Percentiles rank a stretch among this genome's conserved stretches.
These are phyloP conservation scores for Orychophragmus violaceus DNA, from an alignment of 345 rosid species.

Conservation along the genomic window DNA sequence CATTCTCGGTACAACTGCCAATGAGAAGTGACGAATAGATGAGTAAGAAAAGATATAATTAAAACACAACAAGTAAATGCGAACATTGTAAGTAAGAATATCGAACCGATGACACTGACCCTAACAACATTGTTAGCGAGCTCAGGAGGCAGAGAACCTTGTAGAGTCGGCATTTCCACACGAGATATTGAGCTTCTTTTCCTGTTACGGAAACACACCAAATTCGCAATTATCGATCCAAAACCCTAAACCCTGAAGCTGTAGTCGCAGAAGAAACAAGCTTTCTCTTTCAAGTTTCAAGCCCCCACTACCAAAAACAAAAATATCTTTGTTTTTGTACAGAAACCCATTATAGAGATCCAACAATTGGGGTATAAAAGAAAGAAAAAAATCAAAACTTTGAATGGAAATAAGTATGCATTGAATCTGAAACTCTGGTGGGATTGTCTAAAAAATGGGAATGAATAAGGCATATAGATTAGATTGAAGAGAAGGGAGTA, in stretches of 20 bases:
- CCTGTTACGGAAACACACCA: background rate
- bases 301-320: too few species aligned
- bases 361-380: background rate
- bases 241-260: background rate
- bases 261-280: too few species aligned
- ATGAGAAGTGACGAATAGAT: conserved; percentile 6
- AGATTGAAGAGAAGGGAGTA: background rate
- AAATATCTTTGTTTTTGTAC: too few species aligned
- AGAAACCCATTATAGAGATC: background rate
- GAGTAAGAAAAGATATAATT: background rate
- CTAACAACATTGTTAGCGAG: conserved; percentile 83
- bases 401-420: background rate
- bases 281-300: too few species aligned
- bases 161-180: conserved; percentile 68
- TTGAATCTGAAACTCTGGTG: background rate
- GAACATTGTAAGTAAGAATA: background rate
- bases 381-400: background rate
- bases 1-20: conserved; percentile 91
- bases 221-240: background rate
- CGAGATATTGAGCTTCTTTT: background rate
- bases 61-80: background rate
- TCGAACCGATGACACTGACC: conserved; percentile 41
- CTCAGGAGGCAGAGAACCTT: conserved; percentile 86
- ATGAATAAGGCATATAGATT: background rate
- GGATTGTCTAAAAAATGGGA: background rate